Conservation (phyloP, 768 basidiomycete genomes). For the Clavaria fumosa region DNA sequence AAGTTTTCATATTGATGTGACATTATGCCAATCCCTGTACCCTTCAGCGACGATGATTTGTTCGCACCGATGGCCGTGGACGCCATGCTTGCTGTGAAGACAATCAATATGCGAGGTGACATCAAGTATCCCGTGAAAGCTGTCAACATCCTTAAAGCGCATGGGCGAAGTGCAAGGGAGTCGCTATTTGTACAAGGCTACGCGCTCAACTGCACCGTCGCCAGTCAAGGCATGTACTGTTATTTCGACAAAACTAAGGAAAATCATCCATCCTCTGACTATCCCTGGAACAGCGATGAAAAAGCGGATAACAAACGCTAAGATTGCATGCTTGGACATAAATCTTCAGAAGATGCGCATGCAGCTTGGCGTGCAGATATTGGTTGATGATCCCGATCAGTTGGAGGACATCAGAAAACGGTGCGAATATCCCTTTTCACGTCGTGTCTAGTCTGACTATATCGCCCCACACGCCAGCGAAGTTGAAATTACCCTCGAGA, state of each 20-base stretch:
- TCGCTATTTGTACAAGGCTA: conserved; percentile 92
- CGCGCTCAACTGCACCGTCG: conserved; percentile 95
- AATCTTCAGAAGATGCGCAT: conserved; percentile 93
- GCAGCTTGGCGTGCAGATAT: conserved; percentile 95
- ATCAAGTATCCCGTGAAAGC: conserved; percentile 99
- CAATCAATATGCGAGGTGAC: conserved; percentile 85
- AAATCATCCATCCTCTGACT: too few relatives aligned
- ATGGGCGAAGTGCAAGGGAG: conserved; percentile 90
- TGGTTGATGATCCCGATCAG: conserved; percentile 92
- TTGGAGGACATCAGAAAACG: conserved; percentile 91
- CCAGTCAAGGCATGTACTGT: conserved; percentile 75
- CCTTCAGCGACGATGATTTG: conserved; percentile 78
- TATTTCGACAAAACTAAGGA: too few relatives aligned
- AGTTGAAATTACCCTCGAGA: conserved; percentile 88
- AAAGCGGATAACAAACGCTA: conserved; percentile 80
- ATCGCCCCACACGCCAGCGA: conserved; percentile 37
- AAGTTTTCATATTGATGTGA: conserved; percentile 1
- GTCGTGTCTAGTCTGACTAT: background rate
- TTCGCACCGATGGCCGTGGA: conserved; percentile 99
- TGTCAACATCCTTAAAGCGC: conserved; percentile 95
- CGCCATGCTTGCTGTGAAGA: conserved; percentile 95
- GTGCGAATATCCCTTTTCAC: conserved; percentile 25
- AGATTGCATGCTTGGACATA: conserved; percentile 97
- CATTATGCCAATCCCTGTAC: background rate
- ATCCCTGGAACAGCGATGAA: conserved; percentile 90